Conservation (phyloP, 371 early-diverging fungal species). For the Circinella umbellata region DNA sequence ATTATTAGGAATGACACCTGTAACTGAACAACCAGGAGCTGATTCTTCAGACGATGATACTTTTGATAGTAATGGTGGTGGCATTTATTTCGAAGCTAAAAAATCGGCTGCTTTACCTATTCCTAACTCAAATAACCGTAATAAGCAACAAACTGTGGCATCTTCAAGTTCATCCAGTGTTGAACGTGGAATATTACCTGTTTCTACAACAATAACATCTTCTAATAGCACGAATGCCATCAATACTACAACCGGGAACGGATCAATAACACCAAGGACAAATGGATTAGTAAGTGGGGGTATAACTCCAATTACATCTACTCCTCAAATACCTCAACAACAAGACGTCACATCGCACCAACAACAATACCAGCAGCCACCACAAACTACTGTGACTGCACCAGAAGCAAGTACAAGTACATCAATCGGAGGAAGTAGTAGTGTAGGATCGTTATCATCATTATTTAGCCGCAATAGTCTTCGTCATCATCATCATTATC, state of each 20-base stretch:
- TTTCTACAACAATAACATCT: background rate
- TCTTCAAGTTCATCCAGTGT: constrained; percentile 28
- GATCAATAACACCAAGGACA: background rate
- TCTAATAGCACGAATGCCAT: too few relatives aligned
- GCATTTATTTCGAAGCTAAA: constrained; percentile 21
- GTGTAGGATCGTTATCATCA: constrained; percentile 25
- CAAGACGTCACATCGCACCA: background rate
- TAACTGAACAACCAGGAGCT: constrained; percentile 7
- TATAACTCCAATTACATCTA: constrained; percentile 12
- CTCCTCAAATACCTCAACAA: background rate
- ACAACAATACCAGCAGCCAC: background rate
- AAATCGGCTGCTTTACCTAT: constrained; percentile 45
- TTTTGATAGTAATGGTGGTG: constrained; percentile 13
- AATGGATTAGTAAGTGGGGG: background rate
- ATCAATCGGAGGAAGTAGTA: constrained; percentile 18
- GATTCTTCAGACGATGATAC: constrained; percentile 28
- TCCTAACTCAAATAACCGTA: constrained; percentile 27
- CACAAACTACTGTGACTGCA: background rate
- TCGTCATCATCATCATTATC: constrained; percentile 29
- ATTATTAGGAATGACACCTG: constrained; percentile 15
- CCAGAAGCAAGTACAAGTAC: constrained; percentile 13
- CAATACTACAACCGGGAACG: too few relatives aligned
- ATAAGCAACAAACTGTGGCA: constrained; percentile 13
- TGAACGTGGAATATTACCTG: constrained; percentile 14
- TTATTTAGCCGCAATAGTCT: constrained; percentile 22